These are phyloP conservation scores for Beverwykella pulmonaria DNA, from an alignment of 495 filamentous ascomycete species.

Conservation along the genomic window DNA sequence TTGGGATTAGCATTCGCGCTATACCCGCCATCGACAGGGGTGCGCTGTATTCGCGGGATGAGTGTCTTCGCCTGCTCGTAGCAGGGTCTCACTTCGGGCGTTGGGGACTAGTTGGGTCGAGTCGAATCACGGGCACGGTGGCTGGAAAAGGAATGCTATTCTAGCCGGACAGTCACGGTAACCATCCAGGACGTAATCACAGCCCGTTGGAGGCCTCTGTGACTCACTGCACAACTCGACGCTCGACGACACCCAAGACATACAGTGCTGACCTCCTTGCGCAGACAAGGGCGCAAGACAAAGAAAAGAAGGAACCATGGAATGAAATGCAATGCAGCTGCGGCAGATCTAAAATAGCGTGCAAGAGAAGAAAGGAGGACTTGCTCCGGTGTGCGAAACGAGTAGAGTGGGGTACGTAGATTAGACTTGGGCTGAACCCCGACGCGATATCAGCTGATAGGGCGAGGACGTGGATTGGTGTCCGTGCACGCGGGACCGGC, in stretches of 20 bases:
- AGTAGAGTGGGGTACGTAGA: background rate
- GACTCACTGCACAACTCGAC: background rate
- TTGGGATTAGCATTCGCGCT: background rate
- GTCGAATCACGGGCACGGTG: too few relatives aligned
- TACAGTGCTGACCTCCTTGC: background rate
- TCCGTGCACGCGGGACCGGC: slow-evolving; percentile 12
- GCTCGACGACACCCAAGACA: background rate
- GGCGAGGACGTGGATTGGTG: slow-evolving; percentile 4
- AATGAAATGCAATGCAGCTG: background rate
- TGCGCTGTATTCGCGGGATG: background rate
- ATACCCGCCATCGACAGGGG: background rate
- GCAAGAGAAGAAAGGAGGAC: slow-evolving; percentile 3
- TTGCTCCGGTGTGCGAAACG: slow-evolving; percentile 20
- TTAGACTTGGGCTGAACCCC: too few relatives aligned
- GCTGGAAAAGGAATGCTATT: too few relatives aligned
- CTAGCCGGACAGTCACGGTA: too few relatives aligned
- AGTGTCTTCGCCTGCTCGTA: background rate
- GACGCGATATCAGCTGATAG: slow-evolving; percentile 32
- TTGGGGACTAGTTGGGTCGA: too few relatives aligned
- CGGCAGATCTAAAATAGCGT: slow-evolving; percentile 22
- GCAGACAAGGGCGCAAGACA: slow-evolving; percentile 1
- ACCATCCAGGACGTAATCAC: too few relatives aligned
- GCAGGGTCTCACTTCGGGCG: background rate
- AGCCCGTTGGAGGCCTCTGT: background rate
- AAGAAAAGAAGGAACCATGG: background rate